Base-by-base conservation (phyloP, 352 stramenopile genomes). In the Pythium grandisporangium region DNA sequence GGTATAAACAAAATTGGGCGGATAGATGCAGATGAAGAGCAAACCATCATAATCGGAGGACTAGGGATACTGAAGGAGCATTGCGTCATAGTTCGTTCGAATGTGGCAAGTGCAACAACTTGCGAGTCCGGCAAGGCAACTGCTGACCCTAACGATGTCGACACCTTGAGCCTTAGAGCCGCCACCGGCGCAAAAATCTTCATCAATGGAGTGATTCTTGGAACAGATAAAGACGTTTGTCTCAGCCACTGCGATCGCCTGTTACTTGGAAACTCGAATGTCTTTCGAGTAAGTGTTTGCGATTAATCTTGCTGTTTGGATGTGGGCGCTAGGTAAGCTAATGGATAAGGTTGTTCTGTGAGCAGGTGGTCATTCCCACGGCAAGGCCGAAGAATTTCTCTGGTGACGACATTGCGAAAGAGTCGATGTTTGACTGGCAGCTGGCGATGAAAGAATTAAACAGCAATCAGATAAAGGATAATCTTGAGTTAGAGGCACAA, bases 361-460 rank as follows among this genome's bases (percentile, higher is more conserved):
- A 29, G 4, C 21, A 73, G 53, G 64, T 86, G 27, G 67, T 85
- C 1, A 75, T 84, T 36, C 76, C 76, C 5, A 77, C 59, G 5
- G 50, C 53, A 26, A 50, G 66, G 13, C 21, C 53, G 14, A 20
- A 52, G 13, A 56, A 50, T n/a, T 22, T 32, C 2, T 66, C 24
- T 14, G 4, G 32, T 2, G 67, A 70, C 11, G 59, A 73, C 8
- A 30, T 76, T 10, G 44, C 58, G 2, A 58, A 51, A 25, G 70
- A 86, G 38, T 81, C 63, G 1, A 60, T 58, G 7, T 82, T 73
- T 26, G 72, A 89, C 41, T 89, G 77, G 73, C 76, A 89, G 32
- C 61, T 78, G 22, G 74, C 76, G 2, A 82, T 87, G 62, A 80
- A 82, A 40, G 83, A 95, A 49, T 55, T 94, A 1, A 92, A 93